These are phyloP conservation scores for Phytopythium kandeliae DNA, from an alignment of 352 stramenopile species.

Conservation along the genomic window DNA sequence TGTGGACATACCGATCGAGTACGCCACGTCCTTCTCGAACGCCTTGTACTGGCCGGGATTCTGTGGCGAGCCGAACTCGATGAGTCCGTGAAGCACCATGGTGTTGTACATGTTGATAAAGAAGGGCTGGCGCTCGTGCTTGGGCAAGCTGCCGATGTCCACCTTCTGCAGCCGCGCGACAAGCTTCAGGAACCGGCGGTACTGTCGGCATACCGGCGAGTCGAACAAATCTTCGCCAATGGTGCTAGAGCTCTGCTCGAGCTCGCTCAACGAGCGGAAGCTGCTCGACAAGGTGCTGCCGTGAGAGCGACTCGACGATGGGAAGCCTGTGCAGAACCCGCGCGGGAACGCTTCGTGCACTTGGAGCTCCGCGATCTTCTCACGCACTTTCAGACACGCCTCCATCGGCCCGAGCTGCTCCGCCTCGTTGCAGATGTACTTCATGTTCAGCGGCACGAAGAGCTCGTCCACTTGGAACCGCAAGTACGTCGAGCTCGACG, in stretches of 20 bases:
- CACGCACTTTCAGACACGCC: conserved; percentile 56
- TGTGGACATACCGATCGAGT: conserved; percentile 61
- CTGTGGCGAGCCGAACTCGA: conserved; percentile 83
- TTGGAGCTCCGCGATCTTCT: conserved; percentile 66
- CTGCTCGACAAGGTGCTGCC: conserved; percentile 4
- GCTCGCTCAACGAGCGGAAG: conserved; percentile 8
- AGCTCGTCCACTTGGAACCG: conserved; percentile 83
- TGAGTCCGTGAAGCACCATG: conserved; percentile 81
- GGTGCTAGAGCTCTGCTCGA: conserved; percentile 6
- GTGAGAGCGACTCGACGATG: background rate
- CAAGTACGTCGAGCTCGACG: conserved; percentile 48
- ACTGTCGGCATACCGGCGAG: conserved; percentile 45
- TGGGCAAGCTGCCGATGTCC: conserved; percentile 65
- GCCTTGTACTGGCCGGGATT: conserved; percentile 78
- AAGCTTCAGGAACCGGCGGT: conserved; percentile 73
- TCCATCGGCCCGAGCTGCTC: conserved; percentile 57
- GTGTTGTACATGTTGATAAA: conserved; percentile 90
- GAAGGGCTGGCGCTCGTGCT: conserved; percentile 82
- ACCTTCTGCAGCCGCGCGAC: conserved; percentile 57
- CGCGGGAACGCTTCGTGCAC: conserved; percentile 53
- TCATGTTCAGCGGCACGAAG: conserved; percentile 78
- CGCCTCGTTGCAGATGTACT: conserved; percentile 53
- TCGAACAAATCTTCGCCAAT: conserved; percentile 40
- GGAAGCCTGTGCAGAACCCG: conserved; percentile 68
- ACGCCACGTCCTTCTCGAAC: conserved; percentile 80